phyloP scores from a whole-genome alignment of 345 rosid species.

The Arabidopsis arenosa region DNA sequence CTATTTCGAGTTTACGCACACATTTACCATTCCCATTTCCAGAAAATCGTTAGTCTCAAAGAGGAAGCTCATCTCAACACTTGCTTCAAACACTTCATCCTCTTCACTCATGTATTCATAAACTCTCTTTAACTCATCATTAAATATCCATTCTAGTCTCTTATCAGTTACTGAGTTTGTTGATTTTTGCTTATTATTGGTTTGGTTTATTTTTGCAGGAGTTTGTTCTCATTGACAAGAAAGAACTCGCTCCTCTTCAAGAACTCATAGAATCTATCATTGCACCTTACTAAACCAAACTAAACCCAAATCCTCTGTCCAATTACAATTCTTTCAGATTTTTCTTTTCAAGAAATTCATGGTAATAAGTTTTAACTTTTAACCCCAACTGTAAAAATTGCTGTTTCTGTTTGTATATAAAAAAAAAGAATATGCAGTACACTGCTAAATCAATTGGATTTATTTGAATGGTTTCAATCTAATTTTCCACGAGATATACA shows the following conservation, averaged over 20 bases:
- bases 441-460: not conserved
- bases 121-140: not conserved
- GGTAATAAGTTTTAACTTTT: not conserved
- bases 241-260: constrained; percentile 89
- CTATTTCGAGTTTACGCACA: constrained; percentile 95
- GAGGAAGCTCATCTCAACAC: constrained; percentile 99
- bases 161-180: not conserved
- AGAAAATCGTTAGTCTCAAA: constrained; percentile 94
- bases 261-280: constrained; percentile 82
- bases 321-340: not conserved
- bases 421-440: not conserved
- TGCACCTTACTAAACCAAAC: constrained; percentile 55
- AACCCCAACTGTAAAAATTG: not conserved
- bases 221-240: constrained; percentile 82
- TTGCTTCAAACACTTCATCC: constrained; percentile 95
- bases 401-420: constrained; percentile 4
- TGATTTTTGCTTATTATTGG: not conserved
- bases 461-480: not conserved
- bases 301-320: not conserved
- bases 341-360: not conserved
- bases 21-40: constrained; percentile 93
- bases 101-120: constrained; percentile 69
- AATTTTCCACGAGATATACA: not conserved
- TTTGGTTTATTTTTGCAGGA: constrained; percentile 53
- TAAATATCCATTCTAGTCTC: not conserved